Base-by-base conservation (phyloP, 2,329 filamentous ascomycete genomes). In the Cladosporium sp. region DNA sequence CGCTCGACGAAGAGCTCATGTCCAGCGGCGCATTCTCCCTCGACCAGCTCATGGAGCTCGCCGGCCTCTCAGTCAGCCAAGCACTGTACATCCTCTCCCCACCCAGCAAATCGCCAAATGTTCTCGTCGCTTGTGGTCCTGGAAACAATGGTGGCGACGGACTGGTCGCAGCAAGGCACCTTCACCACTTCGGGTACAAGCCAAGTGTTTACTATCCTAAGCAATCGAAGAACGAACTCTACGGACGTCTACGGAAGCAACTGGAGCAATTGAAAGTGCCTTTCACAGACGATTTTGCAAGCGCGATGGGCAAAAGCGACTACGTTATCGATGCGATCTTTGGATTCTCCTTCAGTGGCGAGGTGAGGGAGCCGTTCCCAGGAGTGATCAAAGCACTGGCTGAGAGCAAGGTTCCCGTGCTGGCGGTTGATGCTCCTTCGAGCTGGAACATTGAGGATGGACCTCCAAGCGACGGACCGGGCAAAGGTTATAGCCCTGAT, bases 21-120 rank as follows among this genome's bases (percentile, higher is more conserved):
- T 91, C 88, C 75, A 87, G 89, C 0, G 87, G 87, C 47, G 93
- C 91, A 10, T 99, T 97, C 80, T 96, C 92, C 12, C 86, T 99
- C 65, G 95, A 98, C 76, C 95, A 99, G 79, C 83, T 99, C 59
- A 98, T 99, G 95, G 95, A 98, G 77, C 82, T 99, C 8, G 95
- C 95, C 52, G 95, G 95, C 0, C 85, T 99, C 0, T 93, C 93
- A 0, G 93, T 98, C 30, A 94, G 94, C 14, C 93, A 98, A 83
- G 93, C 91, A 60, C 92, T 98, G 7, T 96, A 92, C 79, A 88
- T 87, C 65, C 85, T 97, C 3, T 93, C 97, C 70, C 93, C 94
- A 0, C 86, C 87, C 0, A 86, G 77, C 66, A 86, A 86, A 69
- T 92, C 93, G 8, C 87, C 85, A 59, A 86, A 90, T 34, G 81